Evolutionary conservation across 164 flowering plant genomes (phyloP).

Genomic region (Amborella trichopoda): DNA sequence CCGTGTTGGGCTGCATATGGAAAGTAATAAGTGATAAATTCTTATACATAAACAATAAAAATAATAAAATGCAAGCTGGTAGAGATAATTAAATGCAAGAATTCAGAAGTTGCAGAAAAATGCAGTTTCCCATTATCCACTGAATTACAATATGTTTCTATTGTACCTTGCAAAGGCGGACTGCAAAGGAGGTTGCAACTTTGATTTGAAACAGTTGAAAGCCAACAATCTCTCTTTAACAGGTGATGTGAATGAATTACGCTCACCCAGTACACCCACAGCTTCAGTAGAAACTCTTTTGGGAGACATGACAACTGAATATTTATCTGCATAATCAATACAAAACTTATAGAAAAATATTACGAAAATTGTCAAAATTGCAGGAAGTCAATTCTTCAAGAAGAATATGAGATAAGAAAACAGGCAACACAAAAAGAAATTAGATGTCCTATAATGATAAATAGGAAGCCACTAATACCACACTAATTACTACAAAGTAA

Average conservation of each 20-base stretch:
- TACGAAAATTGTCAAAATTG: too few relatives aligned
- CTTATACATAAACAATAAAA: background rate
- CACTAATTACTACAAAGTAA: too few relatives aligned
- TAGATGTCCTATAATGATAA: too few relatives aligned
- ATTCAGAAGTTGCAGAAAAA: background rate
- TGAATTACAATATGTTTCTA: background rate
- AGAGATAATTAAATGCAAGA: background rate
- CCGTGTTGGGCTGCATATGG: constrained; percentile 63
- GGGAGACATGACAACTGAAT: constrained; percentile 71
- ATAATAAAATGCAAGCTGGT: background rate
- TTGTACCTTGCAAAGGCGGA: constrained; percentile 89
- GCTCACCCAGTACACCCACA: constrained; percentile 69
- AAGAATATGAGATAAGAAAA: too few relatives aligned
- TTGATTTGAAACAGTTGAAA: constrained; percentile 50
- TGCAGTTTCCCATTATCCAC: background rate
- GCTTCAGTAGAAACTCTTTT: constrained; percentile 68
- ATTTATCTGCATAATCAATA: constrained; percentile 21
- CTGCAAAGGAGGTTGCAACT: constrained; percentile 52
- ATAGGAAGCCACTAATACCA: too few relatives aligned
- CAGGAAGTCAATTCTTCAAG: too few relatives aligned
- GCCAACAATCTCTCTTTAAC: constrained; percentile 69
- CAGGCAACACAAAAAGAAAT: too few relatives aligned
- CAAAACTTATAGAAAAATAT: too few relatives aligned
- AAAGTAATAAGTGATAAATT: background rate
- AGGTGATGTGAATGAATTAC: constrained; percentile 83